A percentile compares a stretch with the other conserved stretches of the same genome.
These are phyloP conservation scores for Croton setiger DNA, from an alignment of 441 rosid genomes.

Conservation along the genomic window DNA sequence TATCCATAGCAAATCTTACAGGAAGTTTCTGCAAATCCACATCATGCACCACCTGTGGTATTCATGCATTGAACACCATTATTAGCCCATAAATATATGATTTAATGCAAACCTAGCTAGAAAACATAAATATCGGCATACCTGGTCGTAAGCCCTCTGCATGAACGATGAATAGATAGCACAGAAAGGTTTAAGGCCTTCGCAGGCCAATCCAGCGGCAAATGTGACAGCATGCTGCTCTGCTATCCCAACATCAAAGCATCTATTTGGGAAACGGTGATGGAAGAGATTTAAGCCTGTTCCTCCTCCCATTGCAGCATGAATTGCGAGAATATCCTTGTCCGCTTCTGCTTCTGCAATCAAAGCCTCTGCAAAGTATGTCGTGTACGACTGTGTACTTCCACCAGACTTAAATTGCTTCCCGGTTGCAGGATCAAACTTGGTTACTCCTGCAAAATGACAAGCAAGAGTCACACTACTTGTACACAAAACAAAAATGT, in stretches of 20 bases:
- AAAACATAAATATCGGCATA: conserved; percentile 27
- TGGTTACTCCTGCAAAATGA: conserved; percentile 61
- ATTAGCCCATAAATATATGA: not conserved
- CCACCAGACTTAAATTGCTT: conserved; percentile 76
- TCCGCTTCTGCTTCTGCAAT: conserved; percentile 87
- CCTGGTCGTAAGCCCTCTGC: conserved; percentile 98
- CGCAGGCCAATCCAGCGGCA: conserved; percentile 94
- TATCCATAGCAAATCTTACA: conserved; percentile 93
- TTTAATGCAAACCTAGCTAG: not conserved
- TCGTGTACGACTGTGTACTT: conserved; percentile 68
- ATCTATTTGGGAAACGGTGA: conserved; percentile 74
- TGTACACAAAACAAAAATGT: not conserved
- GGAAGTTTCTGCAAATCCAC: conserved; percentile 93
- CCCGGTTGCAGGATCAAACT: conserved; percentile 91
- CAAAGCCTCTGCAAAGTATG: conserved; percentile 89
- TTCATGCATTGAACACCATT: conserved; percentile 5
- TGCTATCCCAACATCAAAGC: conserved; percentile 93
- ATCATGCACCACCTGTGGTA: conserved; percentile 83
- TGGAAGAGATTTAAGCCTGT: conserved; percentile 81
- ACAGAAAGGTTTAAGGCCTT: conserved; percentile 87
- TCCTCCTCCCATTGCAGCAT: conserved; percentile 99
- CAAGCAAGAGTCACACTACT: conserved; percentile 10
- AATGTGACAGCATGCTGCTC: conserved; percentile 97
- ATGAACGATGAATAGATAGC: conserved; percentile 89
- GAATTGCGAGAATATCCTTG: conserved; percentile 79